Evolutionary conservation across 805 yeast species (phyloP).

Genomic region (Teunomyces atbi): DNA sequence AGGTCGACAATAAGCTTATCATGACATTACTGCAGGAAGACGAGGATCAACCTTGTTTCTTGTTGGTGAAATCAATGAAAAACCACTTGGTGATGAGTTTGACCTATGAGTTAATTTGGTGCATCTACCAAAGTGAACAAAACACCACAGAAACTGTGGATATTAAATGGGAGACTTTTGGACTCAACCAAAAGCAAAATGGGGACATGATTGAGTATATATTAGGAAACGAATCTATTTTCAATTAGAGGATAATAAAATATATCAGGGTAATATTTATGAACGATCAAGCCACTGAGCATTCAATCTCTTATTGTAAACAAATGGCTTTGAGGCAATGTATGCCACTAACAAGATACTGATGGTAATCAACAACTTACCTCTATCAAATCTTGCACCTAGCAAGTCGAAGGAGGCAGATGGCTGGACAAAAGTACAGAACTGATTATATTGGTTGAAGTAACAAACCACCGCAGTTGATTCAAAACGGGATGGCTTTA

Average conservation of each 20-base stretch:
- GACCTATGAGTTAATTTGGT: constrained; percentile 40
- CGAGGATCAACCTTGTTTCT: constrained; percentile 17
- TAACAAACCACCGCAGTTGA: constrained; percentile 74
- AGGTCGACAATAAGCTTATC: constrained; percentile 12
- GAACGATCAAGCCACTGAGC: constrained; percentile 46
- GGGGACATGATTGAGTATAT: constrained; percentile 19
- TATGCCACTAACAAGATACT: constrained; percentile 47
- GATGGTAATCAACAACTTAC: constrained; percentile 61
- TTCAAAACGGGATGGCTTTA: constrained; percentile 64
- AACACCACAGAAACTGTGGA: constrained; percentile 5
- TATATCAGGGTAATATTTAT: not conserved
- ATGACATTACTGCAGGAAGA: not conserved
- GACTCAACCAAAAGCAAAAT: constrained; percentile 19
- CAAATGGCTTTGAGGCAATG: constrained; percentile 56
- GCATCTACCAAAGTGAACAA: constrained; percentile 26
- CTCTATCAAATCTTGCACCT: constrained; percentile 63
- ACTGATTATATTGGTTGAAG: constrained; percentile 59
- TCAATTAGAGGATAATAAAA: constrained; percentile 10
- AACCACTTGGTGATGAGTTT: constrained; percentile 35
- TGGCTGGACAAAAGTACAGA: constrained; percentile 76
- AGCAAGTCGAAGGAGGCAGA: constrained; percentile 81
- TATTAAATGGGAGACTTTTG: constrained; percentile 29
- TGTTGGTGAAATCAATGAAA: constrained; percentile 33
- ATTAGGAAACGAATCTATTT: constrained; percentile 19
- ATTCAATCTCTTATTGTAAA: constrained; percentile 50